phyloP scores from a whole-genome alignment of 768 basidiomycete species.

The Mrakia hoshinonis region DNA sequence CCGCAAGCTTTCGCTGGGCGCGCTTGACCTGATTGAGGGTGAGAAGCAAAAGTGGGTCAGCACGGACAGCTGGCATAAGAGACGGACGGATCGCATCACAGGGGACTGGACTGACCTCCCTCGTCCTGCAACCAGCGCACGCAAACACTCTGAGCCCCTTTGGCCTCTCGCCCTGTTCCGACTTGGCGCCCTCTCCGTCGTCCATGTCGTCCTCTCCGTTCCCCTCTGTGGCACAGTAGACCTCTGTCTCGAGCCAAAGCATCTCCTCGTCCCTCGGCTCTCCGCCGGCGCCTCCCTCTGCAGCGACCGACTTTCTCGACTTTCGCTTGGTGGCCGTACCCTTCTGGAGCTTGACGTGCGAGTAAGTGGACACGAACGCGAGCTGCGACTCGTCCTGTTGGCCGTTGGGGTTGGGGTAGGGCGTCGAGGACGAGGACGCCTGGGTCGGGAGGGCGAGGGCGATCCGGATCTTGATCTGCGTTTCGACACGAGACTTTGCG shows the following conservation, averaged over 20 bases:
- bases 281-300: slow-evolving; percentile 48
- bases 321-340: slow-evolving; percentile 77
- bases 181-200: neutral
- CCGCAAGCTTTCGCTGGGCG: slow-evolving; percentile 76
- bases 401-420: slow-evolving; percentile 41
- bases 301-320: slow-evolving; percentile 67
- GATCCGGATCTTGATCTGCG: slow-evolving; percentile 64
- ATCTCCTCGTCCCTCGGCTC: slow-evolving; percentile 51
- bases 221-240: slow-evolving; percentile 74
- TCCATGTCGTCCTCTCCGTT: slow-evolving; percentile 34
- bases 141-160: slow-evolving; percentile 49
- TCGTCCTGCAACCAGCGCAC: slow-evolving; percentile 77
- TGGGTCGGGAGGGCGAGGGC: slow-evolving; percentile 57
- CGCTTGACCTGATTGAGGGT: slow-evolving; percentile 49
- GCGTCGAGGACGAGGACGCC: slow-evolving; percentile 17
- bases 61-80: too few species aligned
- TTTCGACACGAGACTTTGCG: slow-evolving; percentile 89
- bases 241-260: slow-evolving; percentile 60
- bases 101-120: slow-evolving; percentile 63
- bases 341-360: slow-evolving; percentile 69
- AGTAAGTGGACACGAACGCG: slow-evolving; percentile 52
- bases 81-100: too few species aligned
- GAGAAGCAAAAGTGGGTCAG: neutral
- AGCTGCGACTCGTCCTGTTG: neutral
- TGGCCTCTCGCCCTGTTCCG: neutral